phyloP scores from a whole-genome alignment of 306 rosid species.

The Oxytropis ochrocephala region DNA sequence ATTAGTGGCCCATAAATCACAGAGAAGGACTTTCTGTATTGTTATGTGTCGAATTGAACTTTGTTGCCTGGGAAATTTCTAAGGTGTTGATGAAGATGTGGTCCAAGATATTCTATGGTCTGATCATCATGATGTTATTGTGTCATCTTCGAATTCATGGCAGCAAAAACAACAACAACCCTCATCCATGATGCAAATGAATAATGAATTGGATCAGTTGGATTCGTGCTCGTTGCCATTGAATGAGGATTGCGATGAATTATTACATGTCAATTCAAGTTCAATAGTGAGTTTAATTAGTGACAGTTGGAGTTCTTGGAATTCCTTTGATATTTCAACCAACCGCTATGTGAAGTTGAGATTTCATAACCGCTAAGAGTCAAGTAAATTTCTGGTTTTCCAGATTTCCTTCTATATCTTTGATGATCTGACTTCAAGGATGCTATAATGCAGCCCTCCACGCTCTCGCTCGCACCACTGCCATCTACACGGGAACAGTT shows the following conservation, averaged over 20 bases:
- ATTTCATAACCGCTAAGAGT: no score
- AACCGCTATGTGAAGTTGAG: no score
- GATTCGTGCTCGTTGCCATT: conserved; percentile 27
- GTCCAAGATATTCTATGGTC: conserved; percentile 25
- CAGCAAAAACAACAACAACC: not conserved
- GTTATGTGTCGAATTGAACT: no score
- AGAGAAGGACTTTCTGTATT: no score
- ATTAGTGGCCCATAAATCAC: no score
- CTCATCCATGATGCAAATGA: conserved; percentile 23
- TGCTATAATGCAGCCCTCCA: no score
- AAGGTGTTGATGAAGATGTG: conserved; percentile 12
- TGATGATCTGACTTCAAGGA: no score
- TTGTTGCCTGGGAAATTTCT: no score
- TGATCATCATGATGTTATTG: conserved; percentile 2
- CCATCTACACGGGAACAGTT: no score
- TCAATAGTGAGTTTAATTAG: conserved; percentile 11
- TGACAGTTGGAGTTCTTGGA: conserved; percentile 52
- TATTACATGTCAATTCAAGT: conserved; percentile 15
- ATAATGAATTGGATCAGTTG: conserved; percentile 17
- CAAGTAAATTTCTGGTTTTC: no score
- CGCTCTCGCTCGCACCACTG: no score
- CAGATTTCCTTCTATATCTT: no score
- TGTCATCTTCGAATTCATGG: conserved; percentile 6
- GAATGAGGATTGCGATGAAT: conserved; percentile 1
- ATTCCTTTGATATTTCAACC: conserved; percentile 51